Percentiles rank a stretch among this genome's conserved stretches.
Evolutionary conservation across 192 early-diverging fungal genomes (phyloP).

Genomic region (Podila epigama): DNA sequence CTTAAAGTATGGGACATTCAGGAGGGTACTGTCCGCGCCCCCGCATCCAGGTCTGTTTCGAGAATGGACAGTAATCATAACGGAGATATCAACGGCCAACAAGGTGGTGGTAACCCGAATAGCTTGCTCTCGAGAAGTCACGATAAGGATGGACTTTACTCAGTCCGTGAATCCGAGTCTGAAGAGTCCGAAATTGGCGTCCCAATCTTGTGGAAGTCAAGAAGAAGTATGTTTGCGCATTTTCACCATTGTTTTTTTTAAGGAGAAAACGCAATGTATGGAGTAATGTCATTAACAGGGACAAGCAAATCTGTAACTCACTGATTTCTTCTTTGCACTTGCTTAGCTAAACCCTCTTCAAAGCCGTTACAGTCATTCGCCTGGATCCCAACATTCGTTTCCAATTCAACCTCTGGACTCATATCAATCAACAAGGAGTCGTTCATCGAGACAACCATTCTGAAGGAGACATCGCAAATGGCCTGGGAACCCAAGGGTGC

Average conservation of each 20-base stretch:
- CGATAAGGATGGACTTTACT: conserved; percentile 34
- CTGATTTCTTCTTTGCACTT: background rate
- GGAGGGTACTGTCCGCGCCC: conserved; percentile 53
- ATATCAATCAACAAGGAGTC: conserved; percentile 62
- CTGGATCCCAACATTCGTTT: conserved; percentile 53
- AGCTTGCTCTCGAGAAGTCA: conserved; percentile 34
- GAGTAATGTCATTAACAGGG: background rate
- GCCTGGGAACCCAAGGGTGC: conserved; percentile 65
- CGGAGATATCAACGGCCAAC: conserved; percentile 8
- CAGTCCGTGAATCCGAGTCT: conserved; percentile 31
- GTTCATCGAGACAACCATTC: conserved; percentile 55
- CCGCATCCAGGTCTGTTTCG: conserved; percentile 22
- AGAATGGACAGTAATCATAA: conserved; percentile 27
- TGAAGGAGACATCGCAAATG: conserved; percentile 60
- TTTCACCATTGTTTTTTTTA: background rate
- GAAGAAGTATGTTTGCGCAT: conserved; percentile 36
- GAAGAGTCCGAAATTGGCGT: conserved; percentile 47
- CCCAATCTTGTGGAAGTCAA: conserved; percentile 56
- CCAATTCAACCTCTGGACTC: conserved; percentile 54
- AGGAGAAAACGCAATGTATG: too few relatives aligned
- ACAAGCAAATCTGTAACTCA: background rate
- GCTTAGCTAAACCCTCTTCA: conserved; percentile 47
- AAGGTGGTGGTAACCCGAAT: conserved; percentile 4
- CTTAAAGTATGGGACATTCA: conserved; percentile 75
- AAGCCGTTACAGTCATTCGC: conserved; percentile 58